A percentile compares a stretch with the other conserved stretches of the same genome.
Evolutionary conservation across 345 rosid genomes (phyloP).

Genomic region (Eucalyptus tenuipes): DNA sequence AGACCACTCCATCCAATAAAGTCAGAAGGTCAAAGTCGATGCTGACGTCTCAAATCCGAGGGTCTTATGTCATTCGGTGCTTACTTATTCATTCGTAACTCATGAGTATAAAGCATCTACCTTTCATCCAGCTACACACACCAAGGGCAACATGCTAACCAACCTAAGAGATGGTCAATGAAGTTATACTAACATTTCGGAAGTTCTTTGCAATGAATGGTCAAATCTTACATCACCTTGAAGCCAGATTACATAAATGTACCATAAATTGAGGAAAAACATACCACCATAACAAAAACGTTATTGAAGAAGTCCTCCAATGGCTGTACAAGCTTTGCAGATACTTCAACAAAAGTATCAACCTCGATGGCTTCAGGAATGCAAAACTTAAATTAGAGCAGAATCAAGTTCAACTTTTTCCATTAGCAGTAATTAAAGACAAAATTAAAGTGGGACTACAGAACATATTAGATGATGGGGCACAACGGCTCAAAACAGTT

Average conservation of each 20-base stretch:
- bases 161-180: neutral
- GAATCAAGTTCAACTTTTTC: neutral
- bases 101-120: neutral
- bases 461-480: neutral
- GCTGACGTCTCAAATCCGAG: neutral
- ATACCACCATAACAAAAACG: conserved; percentile 97
- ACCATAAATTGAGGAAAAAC: conserved; percentile 6
- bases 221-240: neutral
- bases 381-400: neutral
- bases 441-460: neutral
- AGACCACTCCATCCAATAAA: neutral
- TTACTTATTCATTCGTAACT: neutral
- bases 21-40: neutral
- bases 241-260: neutral
- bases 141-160: neutral
- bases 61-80: neutral
- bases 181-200: neutral
- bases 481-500: neutral
- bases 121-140: neutral
- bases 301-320: conserved; percentile 82
- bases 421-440: neutral
- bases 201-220: neutral
- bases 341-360: conserved; percentile 63
- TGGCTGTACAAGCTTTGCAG: conserved; percentile 53
- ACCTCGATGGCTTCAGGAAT: conserved; percentile 46